Percentiles rank a stretch among this genome's conserved stretches.
phyloP scores from a whole-genome alignment of 78 protist species.

The Dictyostelium firmibasis region DNA sequence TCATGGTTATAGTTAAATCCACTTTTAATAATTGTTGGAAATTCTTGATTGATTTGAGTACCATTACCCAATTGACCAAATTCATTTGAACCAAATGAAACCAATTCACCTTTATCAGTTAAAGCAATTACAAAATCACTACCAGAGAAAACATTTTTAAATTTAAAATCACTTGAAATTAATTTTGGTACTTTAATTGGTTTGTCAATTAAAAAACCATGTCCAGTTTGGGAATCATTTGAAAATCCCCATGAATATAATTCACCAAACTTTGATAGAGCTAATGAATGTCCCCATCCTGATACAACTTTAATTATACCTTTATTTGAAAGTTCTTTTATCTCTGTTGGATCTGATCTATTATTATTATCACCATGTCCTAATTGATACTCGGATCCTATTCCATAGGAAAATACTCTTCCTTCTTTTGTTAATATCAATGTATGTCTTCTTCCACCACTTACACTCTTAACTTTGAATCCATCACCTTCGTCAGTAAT shows the following conservation, averaged over 20 bases:
- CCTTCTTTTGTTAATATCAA: background rate
- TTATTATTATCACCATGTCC: background rate
- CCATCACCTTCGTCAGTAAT: background rate
- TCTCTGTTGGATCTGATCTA: background rate
- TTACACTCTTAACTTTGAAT: background rate
- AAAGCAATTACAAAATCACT: background rate
- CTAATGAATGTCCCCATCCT: conserved; percentile 28
- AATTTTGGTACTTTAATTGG: background rate
- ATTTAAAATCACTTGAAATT: background rate
- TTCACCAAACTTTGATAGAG: conserved; percentile 2
- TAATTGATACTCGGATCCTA: conserved; percentile 26
- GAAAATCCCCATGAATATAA: conserved; percentile 41
- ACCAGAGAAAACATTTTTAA: conserved; percentile 12
- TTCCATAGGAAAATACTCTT: conserved; percentile 13
- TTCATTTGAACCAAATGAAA: background rate
- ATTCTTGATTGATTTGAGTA: background rate
- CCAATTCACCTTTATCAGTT: background rate
- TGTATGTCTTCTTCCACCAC: conserved; percentile 61
- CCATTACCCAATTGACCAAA: conserved; percentile 56
- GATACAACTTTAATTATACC: background rate
- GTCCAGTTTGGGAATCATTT: conserved; percentile 25
- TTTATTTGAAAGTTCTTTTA: background rate
- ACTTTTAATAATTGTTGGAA: background rate
- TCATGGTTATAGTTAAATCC: background rate
- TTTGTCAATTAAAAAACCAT: background rate